Conservation (phyloP, 495 filamentous ascomycete species). For the Neurospora tetrasperma region DNA sequence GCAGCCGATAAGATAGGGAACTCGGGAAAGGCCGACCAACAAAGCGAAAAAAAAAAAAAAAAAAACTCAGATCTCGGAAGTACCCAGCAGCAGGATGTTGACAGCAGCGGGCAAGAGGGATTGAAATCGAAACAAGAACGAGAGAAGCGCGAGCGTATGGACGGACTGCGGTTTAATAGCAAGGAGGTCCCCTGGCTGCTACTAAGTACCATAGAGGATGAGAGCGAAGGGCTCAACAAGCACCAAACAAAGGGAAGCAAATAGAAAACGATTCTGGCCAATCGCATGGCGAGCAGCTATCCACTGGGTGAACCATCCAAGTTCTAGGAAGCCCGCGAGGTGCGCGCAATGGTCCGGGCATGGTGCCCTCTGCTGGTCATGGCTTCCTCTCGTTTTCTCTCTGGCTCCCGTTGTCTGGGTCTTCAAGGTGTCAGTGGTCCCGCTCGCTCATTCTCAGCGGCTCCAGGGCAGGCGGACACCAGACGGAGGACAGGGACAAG, state of each 20-base stretch:
- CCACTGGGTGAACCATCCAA: conserved; percentile 1
- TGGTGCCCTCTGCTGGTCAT: background rate
- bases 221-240: background rate
- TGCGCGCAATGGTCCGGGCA: background rate
- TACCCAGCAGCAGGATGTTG: background rate
- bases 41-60: background rate
- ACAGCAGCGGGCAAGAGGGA: background rate
- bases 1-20: background rate
- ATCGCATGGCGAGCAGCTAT: background rate
- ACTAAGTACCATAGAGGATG: background rate
- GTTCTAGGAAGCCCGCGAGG: background rate
- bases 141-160: background rate
- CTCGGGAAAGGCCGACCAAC: background rate
- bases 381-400: background rate
- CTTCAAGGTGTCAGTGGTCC: background rate
- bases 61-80: background rate
- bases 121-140: background rate
- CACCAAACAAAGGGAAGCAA: conserved; percentile 5
- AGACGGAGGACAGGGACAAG: background rate
- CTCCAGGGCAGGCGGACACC: background rate
- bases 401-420: background rate
- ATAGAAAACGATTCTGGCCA: background rate
- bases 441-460: background rate
- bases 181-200: background rate
- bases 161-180: background rate